Evolutionary conservation across 1,284 basidiomycete genomes (phyloP), one percentile per base, ranked within the genome.

Genomic region (Cutaneotrichosporon daszewskae): DNA sequence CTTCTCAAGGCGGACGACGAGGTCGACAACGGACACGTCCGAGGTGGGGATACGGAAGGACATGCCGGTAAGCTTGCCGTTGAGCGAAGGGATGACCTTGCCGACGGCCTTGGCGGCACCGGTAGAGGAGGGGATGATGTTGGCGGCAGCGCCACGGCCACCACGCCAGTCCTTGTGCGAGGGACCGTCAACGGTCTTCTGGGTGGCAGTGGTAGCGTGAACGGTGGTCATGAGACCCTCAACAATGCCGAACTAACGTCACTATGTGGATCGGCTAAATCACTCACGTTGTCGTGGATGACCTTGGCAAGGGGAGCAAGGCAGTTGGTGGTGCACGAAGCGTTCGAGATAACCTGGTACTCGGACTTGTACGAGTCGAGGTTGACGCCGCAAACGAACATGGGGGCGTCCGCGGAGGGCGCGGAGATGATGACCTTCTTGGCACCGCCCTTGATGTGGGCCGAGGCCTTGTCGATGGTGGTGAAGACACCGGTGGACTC

Each of bases 371-470:
- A 99, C 28, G 77, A 61, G 59, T 96, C 90, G 54, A 96, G 83
- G 80, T 99, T 98, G 74, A 98, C 94, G 79, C 94, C 94, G 62
- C 78, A 80, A 53, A 91, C 87, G 73, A 83, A 89, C 94, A 99
- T 99, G 63, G 94, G 94, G 20, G 94, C 95, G 74, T 98, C 95
- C 44, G 91, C 83, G 22, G 95, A 98, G 62, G 94, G 94, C 45
- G 94, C 95, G 59, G 94, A 96, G 81, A 99, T 98, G 77, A 99
- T 80, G 71, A 99, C 94, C 80, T 97, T 98, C 84, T 98, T 97
- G 72, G 95, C 94, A 73, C 95, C 95, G 68, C 95, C 94, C 77
- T 95, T 92, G 76, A 99, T 79, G 79, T 99, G 94, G 60, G 82
- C 83, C 44, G 79, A 79, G 50, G 95, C 94, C 79, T 88, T 92